A percentile compares a stretch with the other conserved stretches of the same genome.
Conservation (phyloP, 2,329 filamentous ascomycete genomes). For the Cladosporium halotolerans region DNA sequence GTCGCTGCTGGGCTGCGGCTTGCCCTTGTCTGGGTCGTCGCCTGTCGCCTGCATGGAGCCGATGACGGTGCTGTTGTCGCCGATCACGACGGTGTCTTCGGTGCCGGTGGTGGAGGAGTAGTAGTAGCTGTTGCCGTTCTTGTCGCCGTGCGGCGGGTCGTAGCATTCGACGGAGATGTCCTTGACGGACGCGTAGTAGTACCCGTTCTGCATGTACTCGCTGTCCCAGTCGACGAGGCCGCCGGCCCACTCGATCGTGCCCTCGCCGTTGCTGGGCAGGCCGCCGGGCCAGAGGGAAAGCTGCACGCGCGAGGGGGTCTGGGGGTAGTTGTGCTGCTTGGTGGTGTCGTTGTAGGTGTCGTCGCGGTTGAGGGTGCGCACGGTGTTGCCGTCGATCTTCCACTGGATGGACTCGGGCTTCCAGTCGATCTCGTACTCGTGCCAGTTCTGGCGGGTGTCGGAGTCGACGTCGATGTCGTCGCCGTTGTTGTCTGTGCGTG, state of each 20-base stretch:
- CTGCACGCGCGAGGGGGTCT: slow-evolving; percentile 85
- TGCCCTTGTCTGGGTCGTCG: slow-evolving; percentile 50
- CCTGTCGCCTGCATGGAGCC: slow-evolving; percentile 78
- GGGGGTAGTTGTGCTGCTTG: slow-evolving; percentile 80
- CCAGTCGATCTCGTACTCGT: slow-evolving; percentile 94
- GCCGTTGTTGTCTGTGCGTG: slow-evolving; percentile 61
- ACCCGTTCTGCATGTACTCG: slow-evolving; percentile 75
- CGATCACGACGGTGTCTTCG: slow-evolving; percentile 71
- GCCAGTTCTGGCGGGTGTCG: slow-evolving; percentile 70
- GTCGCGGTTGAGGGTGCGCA: slow-evolving; percentile 66
- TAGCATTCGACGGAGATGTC: slow-evolving; percentile 83
- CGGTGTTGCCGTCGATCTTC: slow-evolving; percentile 73
- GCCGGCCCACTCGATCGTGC: slow-evolving; percentile 87
- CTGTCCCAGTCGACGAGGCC: slow-evolving; percentile 83
- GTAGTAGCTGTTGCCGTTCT: slow-evolving; percentile 58
- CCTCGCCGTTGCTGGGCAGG: slow-evolving; percentile 66
- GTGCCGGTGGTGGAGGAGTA: slow-evolving; percentile 61
- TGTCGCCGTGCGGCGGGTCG: slow-evolving; percentile 66
- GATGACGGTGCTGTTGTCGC: slow-evolving; percentile 67
- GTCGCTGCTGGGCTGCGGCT: slow-evolving; percentile 15
- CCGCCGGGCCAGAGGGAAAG: slow-evolving; percentile 96
- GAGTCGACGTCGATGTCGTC: slow-evolving; percentile 57
- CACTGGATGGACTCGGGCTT: slow-evolving; percentile 78
- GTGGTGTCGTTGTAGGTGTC: slow-evolving; percentile 82
- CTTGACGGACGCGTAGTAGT: slow-evolving; percentile 78